Conservation (phyloP, 495 filamentous ascomycete genomes). For the Penicillium paradoxum region DNA sequence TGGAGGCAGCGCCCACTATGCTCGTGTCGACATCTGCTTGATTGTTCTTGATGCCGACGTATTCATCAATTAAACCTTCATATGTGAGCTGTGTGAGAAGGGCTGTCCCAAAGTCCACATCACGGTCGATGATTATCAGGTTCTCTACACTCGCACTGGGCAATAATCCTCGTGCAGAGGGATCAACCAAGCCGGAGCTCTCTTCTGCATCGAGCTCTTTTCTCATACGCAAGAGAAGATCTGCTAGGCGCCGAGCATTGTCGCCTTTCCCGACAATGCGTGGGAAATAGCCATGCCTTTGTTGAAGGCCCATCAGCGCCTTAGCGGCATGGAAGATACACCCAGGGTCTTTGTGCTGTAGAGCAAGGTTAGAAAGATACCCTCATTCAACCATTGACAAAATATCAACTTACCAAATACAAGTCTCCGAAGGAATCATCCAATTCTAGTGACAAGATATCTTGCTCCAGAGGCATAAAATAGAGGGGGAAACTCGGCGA, state of each 20-base stretch:
- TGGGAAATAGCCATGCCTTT: conserved; percentile 88
- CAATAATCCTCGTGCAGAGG: conserved; percentile 60
- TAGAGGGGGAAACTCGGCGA: conserved; percentile 79
- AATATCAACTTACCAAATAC: conserved; percentile 58
- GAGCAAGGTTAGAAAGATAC: not conserved
- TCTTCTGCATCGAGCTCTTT: conserved; percentile 82
- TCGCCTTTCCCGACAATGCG: conserved; percentile 96
- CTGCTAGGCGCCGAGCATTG: conserved; percentile 80
- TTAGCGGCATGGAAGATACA: conserved; percentile 80
- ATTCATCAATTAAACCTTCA: conserved; percentile 92
- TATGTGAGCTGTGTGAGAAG: conserved; percentile 96
- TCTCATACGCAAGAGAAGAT: conserved; percentile 88
- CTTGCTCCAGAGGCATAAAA: conserved; percentile 87
- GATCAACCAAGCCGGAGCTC: conserved; percentile 52
- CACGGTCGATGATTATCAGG: conserved; percentile 90
- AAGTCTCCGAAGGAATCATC: conserved; percentile 82
- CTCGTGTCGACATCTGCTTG: conserved; percentile 91
- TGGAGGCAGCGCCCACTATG: conserved; percentile 70
- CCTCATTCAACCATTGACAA: not conserved
- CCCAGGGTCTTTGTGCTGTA: conserved; percentile 80
- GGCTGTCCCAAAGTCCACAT: conserved; percentile 85
- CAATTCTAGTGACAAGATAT: conserved; percentile 86
- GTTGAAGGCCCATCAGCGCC: conserved; percentile 93
- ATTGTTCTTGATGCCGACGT: conserved; percentile 81
- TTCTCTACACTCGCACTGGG: conserved; percentile 85